Percentiles rank a stretch among this genome's conserved stretches.
Evolutionary conservation across 805 yeast species (phyloP).

Genomic region (Zygosaccharomyces pseudorouxii): DNA sequence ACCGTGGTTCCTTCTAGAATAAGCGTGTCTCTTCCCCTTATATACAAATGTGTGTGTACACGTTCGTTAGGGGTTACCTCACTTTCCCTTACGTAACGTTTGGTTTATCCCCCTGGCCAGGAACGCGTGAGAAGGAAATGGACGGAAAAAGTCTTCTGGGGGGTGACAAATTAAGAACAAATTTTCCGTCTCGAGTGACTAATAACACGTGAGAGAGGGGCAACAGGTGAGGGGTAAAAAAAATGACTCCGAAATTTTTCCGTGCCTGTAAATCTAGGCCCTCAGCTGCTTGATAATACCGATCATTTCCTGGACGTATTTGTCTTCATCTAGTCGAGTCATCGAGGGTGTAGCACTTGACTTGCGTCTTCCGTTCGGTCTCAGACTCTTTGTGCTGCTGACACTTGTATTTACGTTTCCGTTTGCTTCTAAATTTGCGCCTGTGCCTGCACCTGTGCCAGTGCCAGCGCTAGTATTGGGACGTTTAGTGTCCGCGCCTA

Average conservation of each 20-base stretch:
- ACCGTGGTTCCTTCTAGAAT: no score
- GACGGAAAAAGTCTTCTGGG: no score
- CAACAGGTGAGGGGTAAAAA: no score
- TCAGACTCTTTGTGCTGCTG: neutral
- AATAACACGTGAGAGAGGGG: no score
- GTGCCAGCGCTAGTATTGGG: neutral
- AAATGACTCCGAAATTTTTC: no score
- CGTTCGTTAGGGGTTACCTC: neutral
- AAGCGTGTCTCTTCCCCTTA: neutral
- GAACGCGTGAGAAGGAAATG: no score
- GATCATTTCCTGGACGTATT: conserved; percentile 20
- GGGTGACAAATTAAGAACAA: no score
- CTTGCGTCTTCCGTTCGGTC: neutral
- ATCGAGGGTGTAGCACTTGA: neutral
- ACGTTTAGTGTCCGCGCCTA: neutral
- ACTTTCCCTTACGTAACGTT: neutral
- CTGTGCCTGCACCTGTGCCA: neutral
- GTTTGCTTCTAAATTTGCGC: neutral
- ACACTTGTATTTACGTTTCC: neutral
- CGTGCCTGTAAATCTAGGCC: neutral
- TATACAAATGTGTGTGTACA: neutral
- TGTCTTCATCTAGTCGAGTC: conserved; percentile 13
- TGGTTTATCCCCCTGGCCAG: neutral
- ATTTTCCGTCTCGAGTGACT: no score
- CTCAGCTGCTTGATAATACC: conserved; percentile 15